Evolutionary conservation across 805 yeast species (phyloP).

Genomic region (Ogataea paradorogensis): DNA sequence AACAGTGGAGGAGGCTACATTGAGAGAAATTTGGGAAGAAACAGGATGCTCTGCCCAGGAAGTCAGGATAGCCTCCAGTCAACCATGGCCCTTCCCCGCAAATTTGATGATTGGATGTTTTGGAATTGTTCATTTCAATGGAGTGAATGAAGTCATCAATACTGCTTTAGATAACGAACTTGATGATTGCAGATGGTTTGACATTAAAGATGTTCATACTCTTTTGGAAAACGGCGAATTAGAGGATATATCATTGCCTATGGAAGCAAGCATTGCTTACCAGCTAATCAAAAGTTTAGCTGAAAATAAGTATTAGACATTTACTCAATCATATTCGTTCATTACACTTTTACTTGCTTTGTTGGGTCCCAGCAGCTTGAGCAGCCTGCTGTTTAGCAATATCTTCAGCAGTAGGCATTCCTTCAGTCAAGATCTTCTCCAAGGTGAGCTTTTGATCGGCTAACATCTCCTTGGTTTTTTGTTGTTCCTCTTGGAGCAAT

Average conservation of each 20-base stretch:
- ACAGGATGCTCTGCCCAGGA: constrained; percentile 69
- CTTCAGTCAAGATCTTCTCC: constrained; percentile 82
- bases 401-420: constrained; percentile 74
- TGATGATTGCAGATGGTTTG: constrained; percentile 84
- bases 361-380: constrained; percentile 15
- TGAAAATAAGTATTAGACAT: constrained; percentile 2
- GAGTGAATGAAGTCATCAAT: constrained; percentile 59
- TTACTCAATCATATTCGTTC: constrained; percentile 3
- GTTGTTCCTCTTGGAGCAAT: constrained; percentile 81
- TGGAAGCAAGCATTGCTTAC: constrained; percentile 42
- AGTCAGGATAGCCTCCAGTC: constrained; percentile 66
- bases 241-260: constrained; percentile 39
- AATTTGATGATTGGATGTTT: constrained; percentile 92
- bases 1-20: constrained; percentile 81
- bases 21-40: constrained; percentile 93
- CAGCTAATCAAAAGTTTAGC: constrained; percentile 36
- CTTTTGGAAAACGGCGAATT: constrained; percentile 15
- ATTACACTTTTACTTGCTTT: constrained; percentile 4
- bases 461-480: constrained; percentile 73
- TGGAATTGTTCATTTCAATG: constrained; percentile 71
- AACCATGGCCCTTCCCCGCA: constrained; percentile 98
- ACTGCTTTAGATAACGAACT: constrained; percentile 85
- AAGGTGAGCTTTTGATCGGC: constrained; percentile 81
- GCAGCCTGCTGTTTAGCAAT: constrained; percentile 36
- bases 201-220: constrained; percentile 45